phyloP scores from a whole-genome alignment of 768 basidiomycete genomes.

The Naematelia encephala region DNA sequence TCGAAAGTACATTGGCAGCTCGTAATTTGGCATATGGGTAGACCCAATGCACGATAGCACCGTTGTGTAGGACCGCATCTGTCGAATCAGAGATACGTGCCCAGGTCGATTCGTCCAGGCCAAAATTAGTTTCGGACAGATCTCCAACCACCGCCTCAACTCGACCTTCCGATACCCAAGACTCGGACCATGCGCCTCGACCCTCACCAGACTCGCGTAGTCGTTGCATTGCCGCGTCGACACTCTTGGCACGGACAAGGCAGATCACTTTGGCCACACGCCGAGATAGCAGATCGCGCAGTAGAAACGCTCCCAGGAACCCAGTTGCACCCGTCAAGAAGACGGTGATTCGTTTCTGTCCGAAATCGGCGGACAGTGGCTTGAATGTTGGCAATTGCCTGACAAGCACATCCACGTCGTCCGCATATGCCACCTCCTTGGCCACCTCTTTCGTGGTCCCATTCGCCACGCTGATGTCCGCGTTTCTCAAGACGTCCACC shows the following conservation, averaged over 20 bases:
- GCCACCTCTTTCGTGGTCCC: slow-evolving; percentile 26
- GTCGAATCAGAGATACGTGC: slow-evolving; percentile 63
- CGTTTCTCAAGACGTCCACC: slow-evolving; percentile 69
- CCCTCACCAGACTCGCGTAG: slow-evolving; percentile 69
- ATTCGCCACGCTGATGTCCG: slow-evolving; percentile 70
- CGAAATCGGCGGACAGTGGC: slow-evolving; percentile 61
- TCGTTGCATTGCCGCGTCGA: slow-evolving; percentile 64
- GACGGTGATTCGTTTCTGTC: slow-evolving; percentile 62
- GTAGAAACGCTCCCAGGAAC: slow-evolving; percentile 89
- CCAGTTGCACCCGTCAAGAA: slow-evolving; percentile 98
- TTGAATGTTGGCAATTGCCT: slow-evolving; percentile 64
- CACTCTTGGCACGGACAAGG: slow-evolving; percentile 72
- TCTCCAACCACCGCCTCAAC: slow-evolving; percentile 83
- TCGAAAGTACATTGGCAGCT: slow-evolving; percentile 86
- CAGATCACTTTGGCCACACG: slow-evolving; percentile 83
- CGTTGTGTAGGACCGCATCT: slow-evolving; percentile 88
- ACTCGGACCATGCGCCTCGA: slow-evolving; percentile 82
- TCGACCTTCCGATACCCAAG: slow-evolving; percentile 66
- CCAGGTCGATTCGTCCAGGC: slow-evolving; percentile 67
- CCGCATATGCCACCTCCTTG: slow-evolving; percentile 64
- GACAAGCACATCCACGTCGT: slow-evolving; percentile 68
- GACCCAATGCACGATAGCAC: slow-evolving; percentile 99
- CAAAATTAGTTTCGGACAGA: slow-evolving; percentile 70
- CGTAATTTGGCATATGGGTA: slow-evolving; percentile 94
- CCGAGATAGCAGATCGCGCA: slow-evolving; percentile 69